These are phyloP conservation scores for Coemansia sp. DNA, from an alignment of 192 early-diverging fungal genomes.

Conservation along the genomic window DNA sequence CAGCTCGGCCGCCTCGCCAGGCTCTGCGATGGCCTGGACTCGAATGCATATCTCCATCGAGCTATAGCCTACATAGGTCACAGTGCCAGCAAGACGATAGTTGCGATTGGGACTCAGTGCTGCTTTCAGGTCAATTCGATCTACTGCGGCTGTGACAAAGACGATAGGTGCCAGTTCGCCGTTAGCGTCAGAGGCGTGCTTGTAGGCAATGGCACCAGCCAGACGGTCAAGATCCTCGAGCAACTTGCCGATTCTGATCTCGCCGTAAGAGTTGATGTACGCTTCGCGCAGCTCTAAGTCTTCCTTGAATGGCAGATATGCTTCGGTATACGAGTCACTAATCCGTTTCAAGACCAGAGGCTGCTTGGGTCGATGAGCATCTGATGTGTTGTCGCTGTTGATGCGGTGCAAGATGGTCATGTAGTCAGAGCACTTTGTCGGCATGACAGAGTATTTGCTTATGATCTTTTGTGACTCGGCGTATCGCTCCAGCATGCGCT, in stretches of 20 bases:
- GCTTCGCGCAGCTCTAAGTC: conserved; percentile 74
- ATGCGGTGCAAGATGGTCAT: conserved; percentile 52
- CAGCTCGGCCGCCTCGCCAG: conserved; percentile 26
- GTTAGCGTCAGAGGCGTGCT: conserved; percentile 65
- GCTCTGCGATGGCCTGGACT: conserved; percentile 60
- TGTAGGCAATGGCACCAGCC: conserved; percentile 78
- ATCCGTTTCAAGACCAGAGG: conserved; percentile 63
- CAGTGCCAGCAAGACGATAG: conserved; percentile 77
- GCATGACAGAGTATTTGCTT: conserved; percentile 55
- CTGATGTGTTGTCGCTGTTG: conserved; percentile 37
- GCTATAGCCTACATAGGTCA: conserved; percentile 81
- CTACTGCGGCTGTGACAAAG: conserved; percentile 87
- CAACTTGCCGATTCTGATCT: conserved; percentile 79
- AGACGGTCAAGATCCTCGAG: conserved; percentile 86
- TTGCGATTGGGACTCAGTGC: conserved; percentile 66
- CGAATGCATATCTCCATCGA: conserved; percentile 86
- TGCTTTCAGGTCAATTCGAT: conserved; percentile 78
- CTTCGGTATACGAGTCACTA: conserved; percentile 75
- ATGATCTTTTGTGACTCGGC: conserved; percentile 50
- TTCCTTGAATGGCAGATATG: conserved; percentile 75
- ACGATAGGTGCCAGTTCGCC: conserved; percentile 61
- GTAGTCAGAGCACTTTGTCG: conserved; percentile 49
- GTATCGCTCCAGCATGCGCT: conserved; percentile 47
- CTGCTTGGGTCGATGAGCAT: conserved; percentile 31
- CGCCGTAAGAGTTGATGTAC: conserved; percentile 77